Evolutionary conservation across 2,329 filamentous ascomycete species (phyloP), one percentile per base, ranked within the genome.

Genomic region (Penicillium rolfsii): DNA sequence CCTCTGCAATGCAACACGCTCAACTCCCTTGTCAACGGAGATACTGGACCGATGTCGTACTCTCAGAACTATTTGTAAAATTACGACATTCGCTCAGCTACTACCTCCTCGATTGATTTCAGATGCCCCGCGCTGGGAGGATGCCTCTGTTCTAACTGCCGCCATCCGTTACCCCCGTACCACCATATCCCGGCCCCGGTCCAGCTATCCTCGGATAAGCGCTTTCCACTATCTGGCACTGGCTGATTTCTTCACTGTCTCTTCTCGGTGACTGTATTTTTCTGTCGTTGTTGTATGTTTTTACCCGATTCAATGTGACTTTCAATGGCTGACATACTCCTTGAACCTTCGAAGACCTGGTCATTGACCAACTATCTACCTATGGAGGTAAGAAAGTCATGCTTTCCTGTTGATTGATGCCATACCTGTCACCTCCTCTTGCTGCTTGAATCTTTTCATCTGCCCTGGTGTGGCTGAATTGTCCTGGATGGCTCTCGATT

Each of bases 151-250:
- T 36, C 26, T 61, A 35, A 61, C 55, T 62, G 60, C 60, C 55
- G 55, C 57, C 46, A 48, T 48, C 60, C 63, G 52, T 59, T 33
- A 35, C 50, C 58, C 50, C 58, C 58, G 63, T 65, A 60, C 62
- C 53, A 56, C 53, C 57, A 38, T 49, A 63, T 55, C 41, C 52
- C 57, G 60, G 60, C 52, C 58, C 43, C 43, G 30, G 58, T 56
- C 61, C 52, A 58, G 41, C 48, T 64, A 57, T 58, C 53, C 49
- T 35, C 57, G 58, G 58, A 60, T 63, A 58, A 56, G 60, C 55
- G 52, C 62, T 63, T 58, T 54, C 53, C 46, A 55, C 58, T 53
- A 53, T 59, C 52, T 49, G 57, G 35, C 36, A 60, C 54, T 41
- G 33, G 49, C 26, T 52, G 26, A 35, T 48, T 55, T 56, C 41